phyloP scores from a whole-genome alignment of 208 protist species.

The Porcisia deanei region DNA sequence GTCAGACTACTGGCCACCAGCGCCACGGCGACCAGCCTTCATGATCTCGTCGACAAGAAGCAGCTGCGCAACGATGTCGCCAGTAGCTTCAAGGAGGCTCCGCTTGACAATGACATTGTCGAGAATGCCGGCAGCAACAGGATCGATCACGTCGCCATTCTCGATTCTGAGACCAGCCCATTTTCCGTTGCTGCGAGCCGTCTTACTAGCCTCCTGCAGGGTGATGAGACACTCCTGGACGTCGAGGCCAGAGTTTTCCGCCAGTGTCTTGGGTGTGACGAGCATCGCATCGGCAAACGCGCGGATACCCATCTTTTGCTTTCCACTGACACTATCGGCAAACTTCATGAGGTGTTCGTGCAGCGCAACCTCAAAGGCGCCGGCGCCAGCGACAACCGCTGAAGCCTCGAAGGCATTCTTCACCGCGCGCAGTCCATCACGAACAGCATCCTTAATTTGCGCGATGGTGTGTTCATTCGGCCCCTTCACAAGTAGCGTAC shows the following conservation, averaged over 20 bases:
- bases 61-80: slow-evolving; percentile 98
- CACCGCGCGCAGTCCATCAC: slow-evolving; percentile 99
- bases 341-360: slow-evolving; percentile 94
- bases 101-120: slow-evolving; percentile 99
- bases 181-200: slow-evolving; percentile 64
- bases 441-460: slow-evolving; percentile 99
- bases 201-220: slow-evolving; percentile 91
- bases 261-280: slow-evolving; percentile 98
- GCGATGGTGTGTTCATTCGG: slow-evolving; percentile 99
- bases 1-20: slow-evolving; percentile 47
- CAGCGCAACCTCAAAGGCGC: slow-evolving; percentile 97
- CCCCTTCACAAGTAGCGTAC: slow-evolving; percentile 99
- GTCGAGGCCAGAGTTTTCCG: slow-evolving; percentile 98
- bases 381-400: slow-evolving; percentile 97
- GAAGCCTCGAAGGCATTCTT: slow-evolving; percentile 98
- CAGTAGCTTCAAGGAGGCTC: slow-evolving; percentile 96
- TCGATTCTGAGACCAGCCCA: slow-evolving; percentile 97
- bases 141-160: slow-evolving; percentile 97
- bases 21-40: slow-evolving; percentile 95
- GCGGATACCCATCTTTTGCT: slow-evolving; percentile 97
- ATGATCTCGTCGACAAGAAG: slow-evolving; percentile 99
- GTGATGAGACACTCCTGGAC: slow-evolving; percentile 96
- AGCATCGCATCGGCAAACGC: slow-evolving; percentile 99
- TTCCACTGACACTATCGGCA: slow-evolving; percentile 79
- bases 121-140: slow-evolving; percentile 94